A percentile compares a stretch with the other conserved stretches of the same genome.
Conservation (phyloP, 2,329 filamentous ascomycete species). For the Hysterium pulicare region DNA sequence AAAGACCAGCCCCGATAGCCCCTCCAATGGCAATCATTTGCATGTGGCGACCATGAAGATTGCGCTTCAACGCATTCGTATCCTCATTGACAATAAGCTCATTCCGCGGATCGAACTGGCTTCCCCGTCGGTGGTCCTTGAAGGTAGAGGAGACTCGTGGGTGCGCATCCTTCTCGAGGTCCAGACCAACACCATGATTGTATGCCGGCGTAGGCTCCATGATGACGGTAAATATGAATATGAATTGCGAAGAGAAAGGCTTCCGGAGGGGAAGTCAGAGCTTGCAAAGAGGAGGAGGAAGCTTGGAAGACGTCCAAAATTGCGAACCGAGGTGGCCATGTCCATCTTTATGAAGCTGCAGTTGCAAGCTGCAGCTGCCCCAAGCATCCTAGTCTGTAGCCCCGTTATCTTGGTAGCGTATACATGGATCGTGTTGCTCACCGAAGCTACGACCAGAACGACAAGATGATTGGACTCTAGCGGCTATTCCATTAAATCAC, state of each 20-base stretch:
- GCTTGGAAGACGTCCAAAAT: neutral
- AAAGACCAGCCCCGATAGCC: slow-evolving; percentile 57
- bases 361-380: slow-evolving; percentile 1
- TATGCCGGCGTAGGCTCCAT: neutral
- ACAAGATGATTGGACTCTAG: neutral
- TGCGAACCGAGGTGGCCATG: neutral
- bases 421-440: neutral
- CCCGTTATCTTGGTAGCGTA: neutral
- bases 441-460: neutral
- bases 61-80: slow-evolving; percentile 9
- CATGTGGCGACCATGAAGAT: slow-evolving; percentile 51
- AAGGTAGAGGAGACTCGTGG: no score
- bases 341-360: neutral
- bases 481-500: neutral
- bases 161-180: no score
- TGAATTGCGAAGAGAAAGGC: neutral
- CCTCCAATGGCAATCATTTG: slow-evolving; percentile 45
- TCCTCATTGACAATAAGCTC: neutral
- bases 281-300: neutral
- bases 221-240: neutral
- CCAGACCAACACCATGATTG: no score
- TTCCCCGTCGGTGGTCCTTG: slow-evolving; percentile 1
- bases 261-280: neutral
- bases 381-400: slow-evolving; percentile 2
- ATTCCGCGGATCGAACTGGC: neutral